Evolutionary conservation across 495 filamentous ascomycete genomes (phyloP), one percentile per base, ranked within the genome.

Genomic region (Neurospora sp.): DNA sequence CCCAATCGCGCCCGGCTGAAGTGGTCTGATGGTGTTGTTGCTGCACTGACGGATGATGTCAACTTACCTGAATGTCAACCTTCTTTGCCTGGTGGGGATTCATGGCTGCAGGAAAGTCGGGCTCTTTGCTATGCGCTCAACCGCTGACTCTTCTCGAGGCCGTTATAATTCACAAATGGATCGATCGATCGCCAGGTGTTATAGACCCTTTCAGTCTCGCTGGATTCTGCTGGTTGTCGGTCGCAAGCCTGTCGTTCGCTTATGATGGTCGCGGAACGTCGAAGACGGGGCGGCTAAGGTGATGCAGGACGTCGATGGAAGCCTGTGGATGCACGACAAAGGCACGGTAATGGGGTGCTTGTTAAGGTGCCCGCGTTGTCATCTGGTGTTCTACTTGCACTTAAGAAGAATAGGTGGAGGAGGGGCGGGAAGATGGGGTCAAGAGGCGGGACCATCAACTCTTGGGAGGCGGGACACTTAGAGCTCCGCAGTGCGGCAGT

Each of bases 1-100:
- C 53, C 53, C 27, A 35, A 66, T 18, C 0, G 53, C 27, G 68
- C 18, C n/a, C 12, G 48, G 11, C 14, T 16, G 40, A 40, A 14
- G 71, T 79, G 61, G 78, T 76, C 73, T 35, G 53, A 74, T 53
- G 35, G 18, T 9, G 68, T 78, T 68, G 75, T 35, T 72, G 22
- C 70, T 71, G 35, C 70, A 31, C 38, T 40, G 20, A 48, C 48
- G 38, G 69, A 75, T 39, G 53, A 31, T 72, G 68, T 42, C 75
- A 74, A 87, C 93, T 86, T 80, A 98, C 96, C 85, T 87, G 94
- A 83, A 97, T 88, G 83, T 99, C 95, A 74, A 98, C 85, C 86
- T 99, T 98, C 87, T 97, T 97, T 85, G 93, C 91, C 85, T 97
- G 93, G 80, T 94, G 92, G 74, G 96, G 96, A 83, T 97, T 97